phyloP scores from a whole-genome alignment of 495 filamentous ascomycete species.

The Podospora pseudocomata region DNA sequence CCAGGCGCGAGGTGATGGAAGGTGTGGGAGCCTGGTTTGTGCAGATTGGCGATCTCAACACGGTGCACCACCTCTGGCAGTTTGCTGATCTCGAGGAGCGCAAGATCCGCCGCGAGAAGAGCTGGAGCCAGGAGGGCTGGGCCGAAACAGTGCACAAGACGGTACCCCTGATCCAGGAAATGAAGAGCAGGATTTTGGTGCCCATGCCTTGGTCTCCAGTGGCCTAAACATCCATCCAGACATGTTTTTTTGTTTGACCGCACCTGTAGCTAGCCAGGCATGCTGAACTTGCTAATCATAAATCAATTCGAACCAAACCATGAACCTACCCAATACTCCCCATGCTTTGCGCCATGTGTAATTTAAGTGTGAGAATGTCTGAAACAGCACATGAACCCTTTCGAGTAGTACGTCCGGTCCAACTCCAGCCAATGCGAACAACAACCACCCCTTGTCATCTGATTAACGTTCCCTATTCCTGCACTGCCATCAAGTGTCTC shows the following conservation, averaged over 20 bases:
- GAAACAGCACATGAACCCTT: constrained; percentile 29
- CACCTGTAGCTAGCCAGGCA: background rate
- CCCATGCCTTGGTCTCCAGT: constrained; percentile 97
- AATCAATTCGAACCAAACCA: background rate
- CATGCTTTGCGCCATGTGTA: background rate
- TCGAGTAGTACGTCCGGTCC: constrained; percentile 24
- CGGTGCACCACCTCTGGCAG: constrained; percentile 97
- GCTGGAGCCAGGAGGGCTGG: constrained; percentile 94
- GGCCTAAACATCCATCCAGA: constrained; percentile 44
- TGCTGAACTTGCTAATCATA: background rate
- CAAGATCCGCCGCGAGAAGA: constrained; percentile 86
- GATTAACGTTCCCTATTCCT: background rate
- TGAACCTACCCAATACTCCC: background rate
- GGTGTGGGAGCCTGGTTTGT: constrained; percentile 99
- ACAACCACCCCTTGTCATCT: constrained; percentile 2
- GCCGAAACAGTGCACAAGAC: constrained; percentile 98
- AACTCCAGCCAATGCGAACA: constrained; percentile 27
- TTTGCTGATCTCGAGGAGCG: constrained; percentile 95
- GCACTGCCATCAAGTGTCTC: background rate
- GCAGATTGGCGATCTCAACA: constrained; percentile 96
- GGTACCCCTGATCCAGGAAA: constrained; percentile 90
- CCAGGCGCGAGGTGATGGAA: constrained; percentile 93
- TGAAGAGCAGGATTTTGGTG: constrained; percentile 91
- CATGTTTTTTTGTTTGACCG: background rate
- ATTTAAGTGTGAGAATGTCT: constrained; percentile 12